Evolutionary conservation across 306 rosid species (phyloP).

Genomic region (Trifolium dubium): DNA sequence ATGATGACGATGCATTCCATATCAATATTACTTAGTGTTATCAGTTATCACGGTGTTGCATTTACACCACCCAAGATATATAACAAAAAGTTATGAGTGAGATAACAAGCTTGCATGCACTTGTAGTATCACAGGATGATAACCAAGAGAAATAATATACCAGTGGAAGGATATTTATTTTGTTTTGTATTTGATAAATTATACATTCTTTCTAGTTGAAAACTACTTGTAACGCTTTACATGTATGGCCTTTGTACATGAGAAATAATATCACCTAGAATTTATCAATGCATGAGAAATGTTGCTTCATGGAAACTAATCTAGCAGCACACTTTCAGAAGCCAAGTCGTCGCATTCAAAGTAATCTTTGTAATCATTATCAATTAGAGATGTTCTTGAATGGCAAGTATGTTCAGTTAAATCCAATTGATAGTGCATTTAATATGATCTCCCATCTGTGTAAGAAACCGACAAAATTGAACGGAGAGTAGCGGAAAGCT

Average conservation of each 20-base stretch:
- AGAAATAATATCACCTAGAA: slow-evolving; percentile 14
- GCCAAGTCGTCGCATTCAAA: slow-evolving; percentile 40
- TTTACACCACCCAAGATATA: background rate
- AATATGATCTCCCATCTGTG: slow-evolving; percentile 35
- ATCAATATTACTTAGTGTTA: no score
- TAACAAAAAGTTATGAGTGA: background rate
- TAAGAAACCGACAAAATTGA: slow-evolving; percentile 23
- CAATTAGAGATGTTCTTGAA: slow-evolving; percentile 36
- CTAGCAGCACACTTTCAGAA: slow-evolving; percentile 40
- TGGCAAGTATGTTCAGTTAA: slow-evolving; percentile 11
- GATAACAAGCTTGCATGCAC: slow-evolving; percentile 26
- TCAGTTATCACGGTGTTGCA: background rate
- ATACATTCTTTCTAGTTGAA: slow-evolving; percentile 21
- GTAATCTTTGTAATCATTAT: slow-evolving; percentile 27
- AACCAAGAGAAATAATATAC: background rate
- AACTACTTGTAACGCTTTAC: slow-evolving; percentile 42
- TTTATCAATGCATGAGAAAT: slow-evolving; percentile 4
- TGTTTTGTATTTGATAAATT: slow-evolving; percentile 13
- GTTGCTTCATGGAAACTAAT: slow-evolving; percentile 35
- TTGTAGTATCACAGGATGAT: background rate
- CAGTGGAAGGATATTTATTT: background rate
- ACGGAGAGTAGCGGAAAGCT: slow-evolving; percentile 8
- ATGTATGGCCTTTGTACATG: slow-evolving; percentile 42
- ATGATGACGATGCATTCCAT: no score
- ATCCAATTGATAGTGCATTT: slow-evolving; percentile 19